phyloP scores from a whole-genome alignment of 1,139 yeast genomes.

The Saccharomyces pastorianus region DNA sequence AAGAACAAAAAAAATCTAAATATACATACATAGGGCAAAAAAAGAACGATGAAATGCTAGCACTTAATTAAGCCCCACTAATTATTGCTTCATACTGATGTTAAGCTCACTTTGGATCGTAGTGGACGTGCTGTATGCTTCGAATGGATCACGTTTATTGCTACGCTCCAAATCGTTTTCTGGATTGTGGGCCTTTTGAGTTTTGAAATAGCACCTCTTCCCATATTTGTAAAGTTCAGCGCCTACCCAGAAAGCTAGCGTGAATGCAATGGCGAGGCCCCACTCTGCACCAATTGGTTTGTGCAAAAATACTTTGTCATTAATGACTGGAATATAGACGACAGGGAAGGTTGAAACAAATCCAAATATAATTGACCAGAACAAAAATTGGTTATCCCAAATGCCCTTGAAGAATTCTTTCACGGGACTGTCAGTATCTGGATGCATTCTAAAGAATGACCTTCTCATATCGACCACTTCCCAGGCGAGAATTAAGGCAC shows the following conservation, averaged over 20 bases:
- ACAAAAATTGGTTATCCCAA: slow-evolving; percentile 69
- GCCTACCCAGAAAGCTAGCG: slow-evolving; percentile 50
- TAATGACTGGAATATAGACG: slow-evolving; percentile 81
- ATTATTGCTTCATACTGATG: slow-evolving; percentile 2
- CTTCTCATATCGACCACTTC: slow-evolving; percentile 73
- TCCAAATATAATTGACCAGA: slow-evolving; percentile 77
- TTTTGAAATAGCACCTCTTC: slow-evolving; percentile 48
- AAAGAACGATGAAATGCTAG: too few relatives aligned
- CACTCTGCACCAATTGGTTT: slow-evolving; percentile 71
- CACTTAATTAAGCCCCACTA: background rate
- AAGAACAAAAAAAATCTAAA: too few relatives aligned
- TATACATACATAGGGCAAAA: too few relatives aligned
- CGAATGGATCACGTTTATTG: slow-evolving; percentile 46
- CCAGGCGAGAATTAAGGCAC: slow-evolving; percentile 82
- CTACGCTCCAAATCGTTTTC: slow-evolving; percentile 54
- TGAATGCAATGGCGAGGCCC: slow-evolving; percentile 67
- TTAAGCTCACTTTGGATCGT: slow-evolving; percentile 22
- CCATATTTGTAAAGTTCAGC: slow-evolving; percentile 61
- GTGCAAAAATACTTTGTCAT: slow-evolving; percentile 69
- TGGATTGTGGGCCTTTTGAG: slow-evolving; percentile 43
- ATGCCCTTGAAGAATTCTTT: slow-evolving; percentile 54
- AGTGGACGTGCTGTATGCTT: slow-evolving; percentile 38
- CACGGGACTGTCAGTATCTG: slow-evolving; percentile 54
- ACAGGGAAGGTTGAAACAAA: slow-evolving; percentile 71
- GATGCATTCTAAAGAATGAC: slow-evolving; percentile 70